These are phyloP conservation scores for Collybia sordida DNA, from an alignment of 768 basidiomycete species.

Conservation along the genomic window DNA sequence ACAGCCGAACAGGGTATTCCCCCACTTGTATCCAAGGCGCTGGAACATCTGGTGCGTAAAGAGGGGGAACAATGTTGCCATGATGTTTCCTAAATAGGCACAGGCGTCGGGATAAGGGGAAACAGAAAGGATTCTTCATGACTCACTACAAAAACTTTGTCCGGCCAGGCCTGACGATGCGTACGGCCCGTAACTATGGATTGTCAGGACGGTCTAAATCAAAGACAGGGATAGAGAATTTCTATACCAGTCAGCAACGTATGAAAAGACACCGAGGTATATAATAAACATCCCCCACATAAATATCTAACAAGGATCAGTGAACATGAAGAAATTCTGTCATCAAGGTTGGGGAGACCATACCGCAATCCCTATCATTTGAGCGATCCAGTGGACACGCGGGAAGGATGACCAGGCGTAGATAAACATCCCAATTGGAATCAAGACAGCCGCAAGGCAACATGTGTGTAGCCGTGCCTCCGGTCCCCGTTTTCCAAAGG, in stretches of 20 bases:
- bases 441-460: constrained; percentile 50
- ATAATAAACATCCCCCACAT: constrained; percentile 52
- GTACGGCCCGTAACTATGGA: constrained; percentile 50
- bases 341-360: constrained; percentile 4
- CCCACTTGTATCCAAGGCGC: constrained; percentile 55
- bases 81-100: constrained; percentile 1
- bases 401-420: constrained; percentile 68
- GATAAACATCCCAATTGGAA: constrained; percentile 64
- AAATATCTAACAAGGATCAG: constrained; percentile 37
- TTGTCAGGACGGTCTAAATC: neutral
- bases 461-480: constrained; percentile 65
- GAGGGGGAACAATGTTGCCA: constrained; percentile 54
- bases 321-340: constrained; percentile 11
- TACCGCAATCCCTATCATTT: constrained; percentile 17
- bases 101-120: too few relatives aligned
- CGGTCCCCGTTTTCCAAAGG: constrained; percentile 34
- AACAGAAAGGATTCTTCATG: too few relatives aligned
- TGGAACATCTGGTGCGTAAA: constrained; percentile 60
- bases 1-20: constrained; percentile 53
- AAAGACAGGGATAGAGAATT: neutral
- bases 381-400: constrained; percentile 59
- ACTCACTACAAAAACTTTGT: constrained; percentile 42
- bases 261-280: constrained; percentile 57
- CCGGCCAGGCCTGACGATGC: constrained; percentile 74
- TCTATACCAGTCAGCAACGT: constrained; percentile 62